A percentile compares a stretch with the other conserved stretches of the same genome.
Evolutionary conservation across 1,284 basidiomycete species (phyloP).

Genomic region (Rhodotorula glutinis): DNA sequence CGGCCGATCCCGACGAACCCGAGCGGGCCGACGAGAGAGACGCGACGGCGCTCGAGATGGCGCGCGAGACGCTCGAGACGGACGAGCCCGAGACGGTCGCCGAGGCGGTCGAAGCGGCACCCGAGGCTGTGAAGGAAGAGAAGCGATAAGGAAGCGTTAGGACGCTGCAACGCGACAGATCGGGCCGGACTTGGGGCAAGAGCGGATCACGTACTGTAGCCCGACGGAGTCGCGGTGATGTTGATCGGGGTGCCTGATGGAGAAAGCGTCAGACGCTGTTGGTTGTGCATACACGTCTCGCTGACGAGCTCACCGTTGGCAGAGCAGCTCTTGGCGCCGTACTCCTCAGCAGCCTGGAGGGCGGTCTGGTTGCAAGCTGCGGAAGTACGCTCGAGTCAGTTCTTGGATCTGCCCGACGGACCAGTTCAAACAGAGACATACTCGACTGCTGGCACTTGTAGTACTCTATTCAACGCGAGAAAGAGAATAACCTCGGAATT

Average conservation of each 20-base stretch:
- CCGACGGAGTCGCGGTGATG: conserved; percentile 18
- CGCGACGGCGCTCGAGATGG: neutral
- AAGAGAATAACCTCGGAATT: neutral
- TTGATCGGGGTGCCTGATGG: conserved; percentile 28
- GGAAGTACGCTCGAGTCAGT: neutral
- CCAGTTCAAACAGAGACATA: too few species aligned
- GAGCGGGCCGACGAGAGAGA: neutral
- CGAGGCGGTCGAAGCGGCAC: neutral
- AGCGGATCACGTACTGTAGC: conserved; percentile 24
- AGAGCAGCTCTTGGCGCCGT: conserved; percentile 13
- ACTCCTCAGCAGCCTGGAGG: conserved; percentile 20
- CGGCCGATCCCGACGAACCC: neutral
- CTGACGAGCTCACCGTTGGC: neutral
- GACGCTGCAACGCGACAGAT: too few species aligned
- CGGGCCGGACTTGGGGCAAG: too few species aligned
- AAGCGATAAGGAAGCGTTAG: too few species aligned
- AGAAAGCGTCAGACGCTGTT: neutral
- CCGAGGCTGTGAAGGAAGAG: neutral
- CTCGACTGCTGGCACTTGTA: conserved; percentile 18
- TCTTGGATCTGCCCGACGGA: too few species aligned
- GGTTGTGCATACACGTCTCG: neutral
- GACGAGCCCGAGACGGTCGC: conserved; percentile 1
- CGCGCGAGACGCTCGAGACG: neutral
- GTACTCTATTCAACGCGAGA: neutral
- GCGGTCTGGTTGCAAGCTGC: conserved; percentile 26